phyloP scores from a whole-genome alignment of 768 basidiomycete genomes.

The Tricholoma terreum region DNA sequence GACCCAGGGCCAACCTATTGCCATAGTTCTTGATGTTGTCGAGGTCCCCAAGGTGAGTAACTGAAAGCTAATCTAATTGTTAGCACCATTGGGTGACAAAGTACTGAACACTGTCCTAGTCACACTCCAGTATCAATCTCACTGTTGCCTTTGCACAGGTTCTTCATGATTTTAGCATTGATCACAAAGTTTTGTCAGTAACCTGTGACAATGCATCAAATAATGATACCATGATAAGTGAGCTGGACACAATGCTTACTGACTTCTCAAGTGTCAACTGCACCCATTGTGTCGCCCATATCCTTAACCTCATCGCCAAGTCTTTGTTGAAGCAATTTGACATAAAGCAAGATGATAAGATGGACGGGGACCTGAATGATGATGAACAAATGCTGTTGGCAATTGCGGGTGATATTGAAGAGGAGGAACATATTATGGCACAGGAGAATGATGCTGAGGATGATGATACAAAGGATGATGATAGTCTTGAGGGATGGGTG shows the following conservation, averaged over 20 bases:
- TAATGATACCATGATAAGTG: background rate
- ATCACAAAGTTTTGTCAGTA: constrained; percentile 25
- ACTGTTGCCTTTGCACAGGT: constrained; percentile 24
- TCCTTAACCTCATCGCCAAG: background rate
- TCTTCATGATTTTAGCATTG: constrained; percentile 27
- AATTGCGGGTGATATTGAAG: background rate
- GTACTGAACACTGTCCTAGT: constrained; percentile 5
- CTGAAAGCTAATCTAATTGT: background rate
- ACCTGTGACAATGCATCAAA: too few relatives aligned
- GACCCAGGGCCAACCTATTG: constrained; percentile 18
- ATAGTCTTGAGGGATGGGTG: constrained; percentile 21
- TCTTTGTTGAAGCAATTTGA: constrained; percentile 10
- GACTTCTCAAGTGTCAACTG: constrained; percentile 23
- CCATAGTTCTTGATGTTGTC: constrained; percentile 29
- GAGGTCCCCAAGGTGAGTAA: constrained; percentile 24
- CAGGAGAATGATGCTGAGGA: constrained; percentile 7
- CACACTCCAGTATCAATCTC: constrained; percentile 27
- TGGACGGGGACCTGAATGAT: constrained; percentile 28
- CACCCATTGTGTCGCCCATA: background rate
- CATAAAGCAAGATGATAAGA: constrained; percentile 31
- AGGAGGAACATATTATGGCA: background rate
- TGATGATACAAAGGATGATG: constrained; percentile 15
- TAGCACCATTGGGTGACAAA: too few relatives aligned
- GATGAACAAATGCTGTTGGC: background rate
- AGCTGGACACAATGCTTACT: constrained; percentile 17